Conservation (phyloP, 2,329 filamentous ascomycete genomes). For the Ophiosphaerella korrae region DNA sequence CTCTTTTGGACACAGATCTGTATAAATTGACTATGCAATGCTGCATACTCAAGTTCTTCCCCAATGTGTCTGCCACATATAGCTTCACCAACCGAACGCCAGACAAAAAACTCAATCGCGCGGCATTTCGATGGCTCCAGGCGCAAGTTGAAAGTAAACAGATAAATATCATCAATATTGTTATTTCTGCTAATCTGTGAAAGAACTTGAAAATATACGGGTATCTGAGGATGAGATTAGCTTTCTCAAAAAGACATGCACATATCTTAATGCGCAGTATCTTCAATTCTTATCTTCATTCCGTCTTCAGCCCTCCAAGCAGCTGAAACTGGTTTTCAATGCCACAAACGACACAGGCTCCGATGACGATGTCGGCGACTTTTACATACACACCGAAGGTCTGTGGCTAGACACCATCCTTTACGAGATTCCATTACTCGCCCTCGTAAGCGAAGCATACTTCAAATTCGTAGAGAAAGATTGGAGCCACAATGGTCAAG, state of each 20-base stretch:
- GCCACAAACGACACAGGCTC: constrained; percentile 62
- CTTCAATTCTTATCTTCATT: constrained; percentile 82
- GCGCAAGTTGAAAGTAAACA: constrained; percentile 76
- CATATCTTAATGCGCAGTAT: constrained; percentile 79
- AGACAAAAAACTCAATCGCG: constrained; percentile 85
- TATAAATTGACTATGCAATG: constrained; percentile 99
- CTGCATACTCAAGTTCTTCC: constrained; percentile 85
- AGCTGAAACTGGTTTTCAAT: constrained; percentile 73
- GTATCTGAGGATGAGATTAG: constrained; percentile 78
- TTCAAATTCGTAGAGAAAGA: constrained; percentile 95
- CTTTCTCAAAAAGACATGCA: constrained; percentile 78
- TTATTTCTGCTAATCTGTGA: constrained; percentile 7
- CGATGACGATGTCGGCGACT: constrained; percentile 71
- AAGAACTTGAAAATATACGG: constrained; percentile 81
- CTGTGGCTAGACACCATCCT: constrained; percentile 94
- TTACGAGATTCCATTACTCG: constrained; percentile 94
- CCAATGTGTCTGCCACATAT: constrained; percentile 79
- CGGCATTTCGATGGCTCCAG: constrained; percentile 83
- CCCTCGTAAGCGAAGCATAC: constrained; percentile 92
- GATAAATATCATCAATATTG: neutral
- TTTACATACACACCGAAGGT: constrained; percentile 78
- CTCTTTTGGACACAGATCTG: constrained; percentile 65
- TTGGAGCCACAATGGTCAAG: constrained; percentile 86
- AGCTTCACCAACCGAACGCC: constrained; percentile 94
- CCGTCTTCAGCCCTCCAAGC: constrained; percentile 77